These are phyloP conservation scores for Termitomyces sp. DNA, from an alignment of 768 basidiomycete species.

Conservation along the genomic window DNA sequence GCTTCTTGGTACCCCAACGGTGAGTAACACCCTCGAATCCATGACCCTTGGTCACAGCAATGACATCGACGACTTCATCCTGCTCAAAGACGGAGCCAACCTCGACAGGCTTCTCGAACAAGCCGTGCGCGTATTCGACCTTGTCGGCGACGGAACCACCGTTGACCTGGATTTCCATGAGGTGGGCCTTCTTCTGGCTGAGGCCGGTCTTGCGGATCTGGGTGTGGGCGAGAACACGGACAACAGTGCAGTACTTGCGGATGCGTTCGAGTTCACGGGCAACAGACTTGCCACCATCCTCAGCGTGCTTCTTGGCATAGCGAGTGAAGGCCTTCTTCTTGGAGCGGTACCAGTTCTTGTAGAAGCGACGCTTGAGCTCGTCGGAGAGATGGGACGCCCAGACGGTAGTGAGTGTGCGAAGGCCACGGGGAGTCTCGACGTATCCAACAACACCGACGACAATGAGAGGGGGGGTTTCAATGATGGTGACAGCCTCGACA, in stretches of 20 bases:
- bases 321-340: conserved; percentile 99
- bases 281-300: conserved; percentile 88
- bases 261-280: conserved; percentile 98
- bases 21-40: conserved; percentile 99
- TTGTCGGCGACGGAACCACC: conserved; percentile 96
- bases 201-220: conserved; percentile 98
- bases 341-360: conserved; percentile 99
- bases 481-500: conserved; percentile 93
- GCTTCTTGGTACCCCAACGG: conserved; percentile 99
- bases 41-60: conserved; percentile 99
- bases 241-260: conserved; percentile 99
- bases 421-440: conserved; percentile 98
- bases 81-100: conserved; percentile 87
- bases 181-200: conserved; percentile 98
- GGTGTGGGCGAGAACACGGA: conserved; percentile 98
- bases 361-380: conserved; percentile 98
- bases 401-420: conserved; percentile 97
- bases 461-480: conserved; percentile 97
- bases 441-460: conserved; percentile 98
- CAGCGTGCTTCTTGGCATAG: conserved; percentile 99
- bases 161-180: conserved; percentile 99
- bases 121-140: conserved; percentile 88
- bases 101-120: conserved; percentile 97
- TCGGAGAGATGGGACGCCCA: conserved; percentile 98
- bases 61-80: conserved; percentile 94